These are phyloP conservation scores for Hyphopichia burtonii DNA, from an alignment of 1,139 yeast genomes.

Conservation along the genomic window DNA sequence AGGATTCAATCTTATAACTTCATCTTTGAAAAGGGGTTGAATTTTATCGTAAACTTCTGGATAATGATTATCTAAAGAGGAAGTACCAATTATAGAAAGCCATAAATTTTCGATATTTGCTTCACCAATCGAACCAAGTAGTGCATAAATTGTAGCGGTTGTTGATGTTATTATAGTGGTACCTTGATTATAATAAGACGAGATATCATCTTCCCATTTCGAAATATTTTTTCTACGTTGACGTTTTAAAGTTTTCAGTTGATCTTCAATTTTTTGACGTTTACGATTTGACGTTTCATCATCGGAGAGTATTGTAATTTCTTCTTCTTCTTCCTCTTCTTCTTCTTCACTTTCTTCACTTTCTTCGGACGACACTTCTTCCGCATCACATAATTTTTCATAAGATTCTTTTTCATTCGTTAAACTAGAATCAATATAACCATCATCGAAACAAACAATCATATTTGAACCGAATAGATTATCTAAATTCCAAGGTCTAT, in stretches of 20 bases:
- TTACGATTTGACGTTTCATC: conserved; percentile 24
- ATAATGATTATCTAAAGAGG: conserved; percentile 72
- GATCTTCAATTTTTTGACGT: conserved; percentile 25
- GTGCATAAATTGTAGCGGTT: conserved; percentile 75
- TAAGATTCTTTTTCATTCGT: conserved; percentile 57
- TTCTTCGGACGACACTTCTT: conserved; percentile 28
- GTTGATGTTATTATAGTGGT: conserved; percentile 74
- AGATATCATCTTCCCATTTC: conserved; percentile 62
- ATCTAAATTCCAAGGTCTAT: conserved; percentile 94
- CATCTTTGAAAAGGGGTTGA: conserved; percentile 77
- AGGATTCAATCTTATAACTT: conserved; percentile 68
- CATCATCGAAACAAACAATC: conserved; percentile 87
- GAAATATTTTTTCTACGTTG: conserved; percentile 27
- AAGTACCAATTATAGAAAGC: conserved; percentile 87
- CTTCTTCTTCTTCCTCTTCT: conserved; percentile 17
- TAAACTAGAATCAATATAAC: conserved; percentile 60
- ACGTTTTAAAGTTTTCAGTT: conserved; percentile 27
- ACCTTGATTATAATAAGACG: conserved; percentile 79
- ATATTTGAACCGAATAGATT: conserved; percentile 84
- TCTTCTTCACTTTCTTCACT: conserved; percentile 24
- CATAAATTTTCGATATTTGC: conserved; percentile 65
- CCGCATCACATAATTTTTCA: conserved; percentile 40
- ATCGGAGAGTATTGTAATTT: conserved; percentile 12
- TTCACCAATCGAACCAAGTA: conserved; percentile 71
- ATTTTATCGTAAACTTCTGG: conserved; percentile 76